phyloP scores from a whole-genome alignment of 2,329 filamentous ascomycete species.

The Colletotrichum sp. region DNA sequence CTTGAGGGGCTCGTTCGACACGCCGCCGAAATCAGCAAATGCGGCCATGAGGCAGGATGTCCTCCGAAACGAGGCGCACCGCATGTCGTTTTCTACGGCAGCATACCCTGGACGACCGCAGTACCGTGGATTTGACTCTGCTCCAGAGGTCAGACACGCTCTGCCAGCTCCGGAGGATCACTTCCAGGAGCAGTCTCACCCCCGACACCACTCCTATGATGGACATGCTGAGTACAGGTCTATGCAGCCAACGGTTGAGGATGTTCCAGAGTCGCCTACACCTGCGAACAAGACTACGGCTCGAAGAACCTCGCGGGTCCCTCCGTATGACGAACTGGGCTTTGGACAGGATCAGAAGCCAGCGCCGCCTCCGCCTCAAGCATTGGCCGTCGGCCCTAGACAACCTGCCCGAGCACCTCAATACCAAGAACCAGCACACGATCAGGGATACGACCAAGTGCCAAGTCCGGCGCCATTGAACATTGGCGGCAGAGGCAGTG shows the following conservation, averaged over 20 bases:
- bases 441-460: conserved; percentile 37
- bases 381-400: not conserved
- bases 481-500: conserved; percentile 40
- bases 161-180: conserved; percentile 35
- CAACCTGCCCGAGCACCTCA: conserved; percentile 21
- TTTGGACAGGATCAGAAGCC: not conserved
- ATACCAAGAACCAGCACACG: conserved; percentile 38
- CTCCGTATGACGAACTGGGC: conserved; percentile 29
- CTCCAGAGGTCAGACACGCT: conserved; percentile 41
- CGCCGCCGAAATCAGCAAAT: conserved; percentile 44
- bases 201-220: conserved; percentile 59
- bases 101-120: conserved; percentile 58
- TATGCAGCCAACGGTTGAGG: conserved; percentile 69
- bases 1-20: conserved; percentile 46
- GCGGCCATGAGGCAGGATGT: conserved; percentile 64
- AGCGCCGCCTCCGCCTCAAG: not conserved
- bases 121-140: conserved; percentile 57
- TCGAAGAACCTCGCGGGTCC: conserved; percentile 28
- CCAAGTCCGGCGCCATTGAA: conserved; percentile 51
- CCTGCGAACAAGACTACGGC: conserved; percentile 27
- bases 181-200: conserved; percentile 36
- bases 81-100: conserved; percentile 48
- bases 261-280: conserved; percentile 61
- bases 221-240: conserved; percentile 51
- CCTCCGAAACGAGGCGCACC: conserved; percentile 61